These are phyloP conservation scores for Ogataea pignaliae DNA, from an alignment of 805 yeast species.

Conservation along the genomic window DNA sequence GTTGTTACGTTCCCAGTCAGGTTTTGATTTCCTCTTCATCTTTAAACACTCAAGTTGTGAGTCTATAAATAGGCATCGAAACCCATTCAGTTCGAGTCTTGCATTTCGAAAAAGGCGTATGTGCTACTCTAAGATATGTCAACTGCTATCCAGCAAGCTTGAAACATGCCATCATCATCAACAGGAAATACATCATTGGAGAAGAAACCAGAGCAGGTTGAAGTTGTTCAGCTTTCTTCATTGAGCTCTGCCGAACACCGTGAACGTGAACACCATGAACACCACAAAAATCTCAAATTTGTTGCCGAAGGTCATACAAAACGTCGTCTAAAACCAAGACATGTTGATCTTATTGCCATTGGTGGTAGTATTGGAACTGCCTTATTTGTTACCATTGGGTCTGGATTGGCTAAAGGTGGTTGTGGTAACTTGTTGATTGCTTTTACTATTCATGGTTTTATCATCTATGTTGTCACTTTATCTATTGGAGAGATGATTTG, in stretches of 20 bases:
- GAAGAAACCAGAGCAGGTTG: not conserved
- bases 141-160: too few species aligned
- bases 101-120: too few species aligned
- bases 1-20: too few species aligned
- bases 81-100: too few species aligned
- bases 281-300: not conserved
- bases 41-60: too few species aligned
- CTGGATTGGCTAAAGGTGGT: slow-evolving; percentile 59
- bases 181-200: not conserved
- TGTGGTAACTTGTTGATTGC: slow-evolving; percentile 59
- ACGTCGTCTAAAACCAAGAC: slow-evolving; percentile 33
- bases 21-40: too few species aligned
- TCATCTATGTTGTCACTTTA: slow-evolving; percentile 59
- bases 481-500: slow-evolving; percentile 75
- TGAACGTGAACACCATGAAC: not conserved
- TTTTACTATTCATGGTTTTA: slow-evolving; percentile 61
- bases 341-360: slow-evolving; percentile 69
- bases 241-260: not conserved
- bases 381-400: slow-evolving; percentile 64
- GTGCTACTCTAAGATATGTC: too few species aligned
- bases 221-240: not conserved
- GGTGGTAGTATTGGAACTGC: slow-evolving; percentile 82
- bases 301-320: not conserved
- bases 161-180: too few species aligned
- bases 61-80: too few species aligned